Base-by-base conservation (phyloP, 2,329 filamentous ascomycete species). In the Penicillium sclerotiorum region DNA sequence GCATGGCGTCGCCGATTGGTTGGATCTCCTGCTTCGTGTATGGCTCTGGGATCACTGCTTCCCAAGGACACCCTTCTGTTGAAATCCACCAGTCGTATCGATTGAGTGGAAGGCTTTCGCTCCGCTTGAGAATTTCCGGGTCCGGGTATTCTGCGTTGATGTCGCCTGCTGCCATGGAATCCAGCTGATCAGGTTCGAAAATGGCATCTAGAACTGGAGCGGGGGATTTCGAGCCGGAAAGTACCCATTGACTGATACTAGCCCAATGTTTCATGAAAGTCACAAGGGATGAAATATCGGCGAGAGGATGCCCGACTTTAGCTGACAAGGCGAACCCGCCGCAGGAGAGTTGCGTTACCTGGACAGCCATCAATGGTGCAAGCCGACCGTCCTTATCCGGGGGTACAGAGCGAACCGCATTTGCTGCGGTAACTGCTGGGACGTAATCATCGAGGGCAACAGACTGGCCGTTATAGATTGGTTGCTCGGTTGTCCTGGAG, bases 81-180 rank as follows among this genome's bases (percentile, higher is more conserved):
- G 49, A 37, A 12, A 48, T 64, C 74, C 74, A 80, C 73, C 76
- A 79, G 61, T 79, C 74, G 49, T 71, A 79, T 6, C 77, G 70
- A 54, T 79, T 72, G 46, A 75, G 62, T 1, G 77, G 77, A 5
- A 80, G 57, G 6, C 17, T 25, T 2, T 58, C 55, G 7, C 57
- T 50, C 17, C 68, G 42, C 5, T 61, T 56, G 5, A 64, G 53
- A 2, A 64, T 49, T n/a, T 68, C 58, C 0, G 68, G 57, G 4
- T 58, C 57, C 1, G 55, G 39, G 1, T 27, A 42, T n/a, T 63
- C n/a, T 9, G 43, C 47, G 37, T 65, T 53, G 45, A 65, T 59
- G 39, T 62, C 49, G 15, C 62, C 63, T 13, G 57, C 49, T 1
- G 63, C 69, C 33, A 48, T 47, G 1, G 50, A 33, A 41, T 79